Conservation (phyloP, 2,329 filamentous ascomycete genomes). For the Graphilbum ipis-grandicollis region DNA sequence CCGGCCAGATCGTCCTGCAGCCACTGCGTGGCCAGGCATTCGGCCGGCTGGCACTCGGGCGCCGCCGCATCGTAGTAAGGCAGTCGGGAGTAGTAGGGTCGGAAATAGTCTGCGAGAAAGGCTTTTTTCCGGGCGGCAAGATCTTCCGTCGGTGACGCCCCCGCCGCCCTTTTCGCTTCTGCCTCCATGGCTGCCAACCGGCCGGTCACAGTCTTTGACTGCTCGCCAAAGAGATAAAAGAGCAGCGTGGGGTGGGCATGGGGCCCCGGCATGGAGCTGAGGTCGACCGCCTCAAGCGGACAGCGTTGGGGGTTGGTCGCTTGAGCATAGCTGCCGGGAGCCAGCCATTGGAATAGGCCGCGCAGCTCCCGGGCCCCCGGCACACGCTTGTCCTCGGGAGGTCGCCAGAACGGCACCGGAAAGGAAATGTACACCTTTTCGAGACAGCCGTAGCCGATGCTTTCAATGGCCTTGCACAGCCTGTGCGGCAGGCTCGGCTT, state of each 20-base stretch:
- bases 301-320: slow-evolving; percentile 45
- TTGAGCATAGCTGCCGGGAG: slow-evolving; percentile 44
- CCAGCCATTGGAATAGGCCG: slow-evolving; percentile 61
- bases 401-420: slow-evolving; percentile 55
- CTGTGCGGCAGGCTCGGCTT: slow-evolving; percentile 39
- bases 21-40: slow-evolving; percentile 59
- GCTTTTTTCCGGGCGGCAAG: slow-evolving; percentile 18
- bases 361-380: slow-evolving; percentile 24
- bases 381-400: slow-evolving; percentile 16
- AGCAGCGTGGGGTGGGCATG: slow-evolving; percentile 63
- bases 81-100: slow-evolving; percentile 61
- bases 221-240: slow-evolving; percentile 61
- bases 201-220: slow-evolving; percentile 35
- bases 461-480: slow-evolving; percentile 42
- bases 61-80: slow-evolving; percentile 43
- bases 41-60: slow-evolving; percentile 42
- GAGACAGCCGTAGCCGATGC: slow-evolving; percentile 51
- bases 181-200: slow-evolving; percentile 20
- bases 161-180: background rate
- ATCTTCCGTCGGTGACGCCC: background rate
- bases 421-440: slow-evolving; percentile 54
- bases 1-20: slow-evolving; percentile 63
- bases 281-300: slow-evolving; percentile 62
- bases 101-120: slow-evolving; percentile 49
- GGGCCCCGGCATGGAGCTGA: slow-evolving; percentile 43